A percentile compares a stretch with the other conserved stretches of the same genome.
Evolutionary conservation across 441 rosid species (phyloP).

Genomic region (Populus trichocarpa): DNA sequence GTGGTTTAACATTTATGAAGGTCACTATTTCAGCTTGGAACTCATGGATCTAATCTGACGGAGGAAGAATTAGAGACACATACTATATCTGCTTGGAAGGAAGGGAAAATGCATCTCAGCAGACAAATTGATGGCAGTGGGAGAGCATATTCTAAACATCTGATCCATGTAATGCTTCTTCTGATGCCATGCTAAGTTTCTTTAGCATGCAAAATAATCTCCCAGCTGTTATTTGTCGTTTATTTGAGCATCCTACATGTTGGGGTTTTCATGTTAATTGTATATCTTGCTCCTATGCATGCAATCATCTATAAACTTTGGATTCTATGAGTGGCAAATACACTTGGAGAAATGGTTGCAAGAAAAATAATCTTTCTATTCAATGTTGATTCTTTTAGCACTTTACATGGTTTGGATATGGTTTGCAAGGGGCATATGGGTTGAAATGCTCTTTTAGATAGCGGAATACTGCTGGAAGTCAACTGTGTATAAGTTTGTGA

Average conservation of each 20-base stretch:
- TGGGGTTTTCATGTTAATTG: neutral
- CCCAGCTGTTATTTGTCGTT: neutral
- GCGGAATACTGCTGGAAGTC: neutral
- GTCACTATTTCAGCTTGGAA: conserved; percentile 47
- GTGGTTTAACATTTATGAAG: neutral
- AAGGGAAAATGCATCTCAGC: conserved; percentile 44
- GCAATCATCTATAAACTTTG: neutral
- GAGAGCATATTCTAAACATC: conserved; percentile 38
- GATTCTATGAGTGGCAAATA: neutral
- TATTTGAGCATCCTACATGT: neutral
- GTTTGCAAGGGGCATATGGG: neutral
- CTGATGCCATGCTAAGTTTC: neutral
- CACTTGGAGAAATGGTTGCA: neutral
- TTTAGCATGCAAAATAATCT: neutral
- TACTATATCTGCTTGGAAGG: conserved; percentile 72
- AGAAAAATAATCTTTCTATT: neutral
- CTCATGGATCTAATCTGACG: conserved; percentile 58
- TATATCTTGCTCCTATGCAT: neutral
- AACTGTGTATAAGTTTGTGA: neutral
- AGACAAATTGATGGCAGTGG: conserved; percentile 48
- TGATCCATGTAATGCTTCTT: conserved; percentile 20
- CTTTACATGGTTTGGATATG: neutral
- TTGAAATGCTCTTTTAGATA: conserved; percentile 2
- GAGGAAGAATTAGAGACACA: conserved; percentile 74
- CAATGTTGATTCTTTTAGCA: neutral